Conservation (phyloP, 306 rosid genomes). For the Mimosa pudica region DNA sequence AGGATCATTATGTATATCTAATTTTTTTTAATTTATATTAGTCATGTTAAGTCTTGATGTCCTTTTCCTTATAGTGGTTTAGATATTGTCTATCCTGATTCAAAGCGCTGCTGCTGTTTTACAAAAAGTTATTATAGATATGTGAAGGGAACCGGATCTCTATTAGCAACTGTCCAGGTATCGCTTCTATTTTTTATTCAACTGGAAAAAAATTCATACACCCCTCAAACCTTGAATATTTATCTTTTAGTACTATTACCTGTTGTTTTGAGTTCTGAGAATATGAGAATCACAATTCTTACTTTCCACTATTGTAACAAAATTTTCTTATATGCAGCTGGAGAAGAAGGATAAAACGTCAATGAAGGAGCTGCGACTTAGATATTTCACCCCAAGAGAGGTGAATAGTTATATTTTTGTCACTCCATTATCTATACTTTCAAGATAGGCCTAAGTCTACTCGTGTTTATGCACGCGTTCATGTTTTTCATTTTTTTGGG, state of each 20-base stretch:
- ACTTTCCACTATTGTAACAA: slow-evolving; percentile 16
- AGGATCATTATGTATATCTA: background rate
- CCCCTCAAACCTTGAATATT: background rate
- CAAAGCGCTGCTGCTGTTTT: slow-evolving; percentile 93
- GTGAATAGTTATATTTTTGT: slow-evolving; percentile 41
- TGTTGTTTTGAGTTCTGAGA: background rate
- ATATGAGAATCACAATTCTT: slow-evolving; percentile 1
- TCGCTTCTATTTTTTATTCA: slow-evolving; percentile 17
- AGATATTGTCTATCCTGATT: slow-evolving; percentile 91
- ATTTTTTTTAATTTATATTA: background rate
- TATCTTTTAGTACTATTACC: background rate
- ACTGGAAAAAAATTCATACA: background rate
- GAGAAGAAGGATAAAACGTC: slow-evolving; percentile 69
- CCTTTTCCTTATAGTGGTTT: slow-evolving; percentile 46
- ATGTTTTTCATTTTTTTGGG: background rate
- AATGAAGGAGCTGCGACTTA: slow-evolving; percentile 71
- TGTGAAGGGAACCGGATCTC: slow-evolving; percentile 96
- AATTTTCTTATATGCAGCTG: slow-evolving; percentile 54
- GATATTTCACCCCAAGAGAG: slow-evolving; percentile 92
- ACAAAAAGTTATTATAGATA: slow-evolving; percentile 92
- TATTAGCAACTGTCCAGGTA: slow-evolving; percentile 84
- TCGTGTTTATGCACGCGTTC: slow-evolving; percentile 22
- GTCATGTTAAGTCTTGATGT: slow-evolving; percentile 13
- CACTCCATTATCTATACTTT: slow-evolving; percentile 25
- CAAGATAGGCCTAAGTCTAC: background rate